Percentiles rank a stretch among this genome's conserved stretches.
Evolutionary conservation across 208 protist species (phyloP).

Genomic region (Leishmania turanica): DNA sequence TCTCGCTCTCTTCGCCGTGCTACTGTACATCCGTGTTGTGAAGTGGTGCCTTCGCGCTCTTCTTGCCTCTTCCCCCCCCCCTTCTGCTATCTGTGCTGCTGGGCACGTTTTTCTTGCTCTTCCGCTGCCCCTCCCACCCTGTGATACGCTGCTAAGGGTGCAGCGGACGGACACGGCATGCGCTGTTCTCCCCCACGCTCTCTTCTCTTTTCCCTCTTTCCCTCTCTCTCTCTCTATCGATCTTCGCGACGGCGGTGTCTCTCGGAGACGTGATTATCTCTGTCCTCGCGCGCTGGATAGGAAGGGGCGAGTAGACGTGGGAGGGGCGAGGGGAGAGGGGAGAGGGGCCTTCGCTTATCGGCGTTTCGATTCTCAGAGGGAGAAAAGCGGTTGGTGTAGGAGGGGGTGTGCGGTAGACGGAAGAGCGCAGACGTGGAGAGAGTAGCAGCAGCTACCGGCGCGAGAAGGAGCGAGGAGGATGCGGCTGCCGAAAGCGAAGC

Average conservation of each 20-base stretch:
- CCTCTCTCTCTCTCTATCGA: background rate
- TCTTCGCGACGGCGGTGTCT: slow-evolving; percentile 1
- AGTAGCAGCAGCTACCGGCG: background rate
- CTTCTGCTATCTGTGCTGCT: background rate
- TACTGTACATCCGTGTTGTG: background rate
- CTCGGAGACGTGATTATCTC: slow-evolving; percentile 4
- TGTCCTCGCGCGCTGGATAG: background rate
- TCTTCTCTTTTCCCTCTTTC: background rate
- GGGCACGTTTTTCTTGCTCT: background rate
- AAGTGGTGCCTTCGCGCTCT: background rate
- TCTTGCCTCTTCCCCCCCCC: background rate
- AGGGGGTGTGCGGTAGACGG: background rate
- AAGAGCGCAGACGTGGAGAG: background rate
- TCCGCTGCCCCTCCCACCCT: background rate
- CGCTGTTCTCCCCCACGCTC: background rate
- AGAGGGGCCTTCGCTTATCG: background rate
- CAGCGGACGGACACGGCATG: background rate
- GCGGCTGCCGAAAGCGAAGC: background rate
- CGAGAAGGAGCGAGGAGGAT: background rate
- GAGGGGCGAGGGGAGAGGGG: too few species aligned
- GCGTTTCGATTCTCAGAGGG: background rate
- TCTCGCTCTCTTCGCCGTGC: background rate
- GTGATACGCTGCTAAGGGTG: background rate
- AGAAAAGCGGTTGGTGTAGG: background rate
- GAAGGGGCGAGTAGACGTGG: background rate